Evolutionary conservation across 495 filamentous ascomycete genomes (phyloP).

Genomic region (Hypomontagnella monticulosa): DNA sequence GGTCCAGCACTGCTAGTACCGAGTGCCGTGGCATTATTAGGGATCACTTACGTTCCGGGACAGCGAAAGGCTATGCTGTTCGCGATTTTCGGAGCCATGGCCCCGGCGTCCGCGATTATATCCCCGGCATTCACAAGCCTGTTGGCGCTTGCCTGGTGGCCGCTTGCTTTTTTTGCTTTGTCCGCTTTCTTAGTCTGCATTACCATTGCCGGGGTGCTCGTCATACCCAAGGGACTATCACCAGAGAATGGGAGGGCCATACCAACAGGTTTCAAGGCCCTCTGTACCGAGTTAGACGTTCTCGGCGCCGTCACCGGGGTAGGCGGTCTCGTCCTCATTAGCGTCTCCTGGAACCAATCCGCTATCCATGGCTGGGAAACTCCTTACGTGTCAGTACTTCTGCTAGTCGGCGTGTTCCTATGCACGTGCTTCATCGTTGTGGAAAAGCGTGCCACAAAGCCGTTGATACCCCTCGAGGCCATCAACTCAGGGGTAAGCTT

Average conservation of each 20-base stretch:
- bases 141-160: slow-evolving; percentile 70
- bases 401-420: slow-evolving; percentile 63
- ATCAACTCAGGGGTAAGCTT: slow-evolving; percentile 63
- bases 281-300: slow-evolving; percentile 59
- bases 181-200: slow-evolving; percentile 57
- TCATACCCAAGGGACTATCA: slow-evolving; percentile 65
- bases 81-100: slow-evolving; percentile 70
- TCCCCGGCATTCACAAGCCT: slow-evolving; percentile 63
- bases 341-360: slow-evolving; percentile 71
- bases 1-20: slow-evolving; percentile 70
- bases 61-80: slow-evolving; percentile 72
- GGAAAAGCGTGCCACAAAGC: slow-evolving; percentile 58
- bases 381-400: slow-evolving; percentile 62
- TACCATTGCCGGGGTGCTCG: slow-evolving; percentile 53
- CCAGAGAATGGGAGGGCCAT: slow-evolving; percentile 27
- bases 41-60: slow-evolving; percentile 63
- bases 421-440: slow-evolving; percentile 62
- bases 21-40: slow-evolving; percentile 70
- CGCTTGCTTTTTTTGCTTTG: slow-evolving; percentile 70
- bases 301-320: slow-evolving; percentile 63
- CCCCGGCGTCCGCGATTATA: slow-evolving; percentile 65
- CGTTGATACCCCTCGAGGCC: slow-evolving; percentile 65
- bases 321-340: slow-evolving; percentile 64
- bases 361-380: slow-evolving; percentile 65
- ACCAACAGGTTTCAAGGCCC: slow-evolving; percentile 22